Percentiles rank a stretch among this genome's conserved stretches.
phyloP scores from a whole-genome alignment of 1,284 basidiomycete genomes.

The Rhodotorula glutinis region DNA sequence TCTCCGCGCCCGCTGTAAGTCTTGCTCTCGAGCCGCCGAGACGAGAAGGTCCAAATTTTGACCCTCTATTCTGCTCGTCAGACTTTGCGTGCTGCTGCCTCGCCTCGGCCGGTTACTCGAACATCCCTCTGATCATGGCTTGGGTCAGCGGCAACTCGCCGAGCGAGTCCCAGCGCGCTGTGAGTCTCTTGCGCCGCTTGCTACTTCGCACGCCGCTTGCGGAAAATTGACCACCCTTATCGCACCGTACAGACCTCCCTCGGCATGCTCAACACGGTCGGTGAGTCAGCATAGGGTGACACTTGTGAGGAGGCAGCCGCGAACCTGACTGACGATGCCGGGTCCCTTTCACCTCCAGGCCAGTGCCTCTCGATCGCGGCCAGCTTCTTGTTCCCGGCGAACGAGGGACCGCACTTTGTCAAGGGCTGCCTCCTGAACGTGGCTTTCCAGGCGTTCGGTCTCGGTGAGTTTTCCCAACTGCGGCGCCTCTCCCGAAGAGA shows the following conservation, averaged over 20 bases:
- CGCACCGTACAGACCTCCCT: conserved; percentile 38
- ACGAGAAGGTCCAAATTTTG: too few species aligned
- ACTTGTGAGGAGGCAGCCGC: too few species aligned
- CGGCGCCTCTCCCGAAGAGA: too few species aligned
- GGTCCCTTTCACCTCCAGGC: too few species aligned
- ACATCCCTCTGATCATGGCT: conserved; percentile 2
- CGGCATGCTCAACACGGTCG: conserved; percentile 51
- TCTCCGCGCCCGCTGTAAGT: conserved; percentile 45
- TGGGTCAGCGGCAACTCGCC: conserved; percentile 1
- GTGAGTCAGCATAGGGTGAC: too few species aligned
- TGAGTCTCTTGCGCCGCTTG: conserved; percentile 25
- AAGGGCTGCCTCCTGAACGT: conserved; percentile 52
- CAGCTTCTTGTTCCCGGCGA: conserved; percentile 51
- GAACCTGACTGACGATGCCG: too few species aligned
- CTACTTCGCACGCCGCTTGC: too few species aligned
- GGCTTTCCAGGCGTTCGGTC: conserved; percentile 49
- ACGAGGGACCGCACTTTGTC: conserved; percentile 49
- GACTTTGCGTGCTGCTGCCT: conserved; percentile 45
- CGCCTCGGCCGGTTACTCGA: conserved; percentile 1
- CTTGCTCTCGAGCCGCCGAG: not conserved
- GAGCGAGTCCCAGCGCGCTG: conserved; percentile 2
- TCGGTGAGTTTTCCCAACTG: conserved; percentile 20
- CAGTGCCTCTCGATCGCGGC: conserved; percentile 52
- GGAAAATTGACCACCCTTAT: not conserved
- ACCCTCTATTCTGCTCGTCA: not conserved